Evolutionary conservation across 441 rosid genomes (phyloP).

Genomic region (Arabidopsis hybrid): DNA sequence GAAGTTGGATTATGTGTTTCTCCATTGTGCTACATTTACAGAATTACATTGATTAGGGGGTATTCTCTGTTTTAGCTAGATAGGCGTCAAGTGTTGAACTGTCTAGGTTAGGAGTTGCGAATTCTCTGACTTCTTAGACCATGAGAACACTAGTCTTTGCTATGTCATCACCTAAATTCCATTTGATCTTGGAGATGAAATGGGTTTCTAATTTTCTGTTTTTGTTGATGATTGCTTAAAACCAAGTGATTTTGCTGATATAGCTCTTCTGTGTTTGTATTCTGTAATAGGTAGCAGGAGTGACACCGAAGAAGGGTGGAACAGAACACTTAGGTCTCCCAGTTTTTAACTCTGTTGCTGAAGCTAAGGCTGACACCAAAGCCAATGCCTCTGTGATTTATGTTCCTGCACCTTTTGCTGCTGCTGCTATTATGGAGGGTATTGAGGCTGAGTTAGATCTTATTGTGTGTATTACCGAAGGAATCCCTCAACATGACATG

Average conservation of each 20-base stretch:
- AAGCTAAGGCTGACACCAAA: constrained; percentile 92
- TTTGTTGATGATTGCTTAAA: constrained; percentile 21
- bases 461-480: constrained; percentile 94
- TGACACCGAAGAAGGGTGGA: constrained; percentile 98
- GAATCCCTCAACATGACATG: constrained; percentile 98
- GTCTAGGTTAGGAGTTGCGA: not conserved
- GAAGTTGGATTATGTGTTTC: not conserved
- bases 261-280: constrained; percentile 1
- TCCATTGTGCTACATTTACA: not conserved
- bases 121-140: not conserved
- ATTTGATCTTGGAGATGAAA: constrained; percentile 9
- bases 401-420: constrained; percentile 97
- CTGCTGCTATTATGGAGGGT: constrained; percentile 97
- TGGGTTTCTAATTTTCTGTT: not conserved
- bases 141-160: not conserved
- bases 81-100: not conserved
- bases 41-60: not conserved
- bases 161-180: not conserved
- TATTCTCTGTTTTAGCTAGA: not conserved
- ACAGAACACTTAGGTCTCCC: constrained; percentile 98
- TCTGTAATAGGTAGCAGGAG: constrained; percentile 80
- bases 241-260: constrained; percentile 16
- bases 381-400: constrained; percentile 94
- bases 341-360: constrained; percentile 93
- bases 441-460: constrained; percentile 92